A percentile compares a stretch with the other conserved stretches of the same genome.
phyloP scores from a whole-genome alignment of 306 rosid species.

The Crataegus laevigata region DNA sequence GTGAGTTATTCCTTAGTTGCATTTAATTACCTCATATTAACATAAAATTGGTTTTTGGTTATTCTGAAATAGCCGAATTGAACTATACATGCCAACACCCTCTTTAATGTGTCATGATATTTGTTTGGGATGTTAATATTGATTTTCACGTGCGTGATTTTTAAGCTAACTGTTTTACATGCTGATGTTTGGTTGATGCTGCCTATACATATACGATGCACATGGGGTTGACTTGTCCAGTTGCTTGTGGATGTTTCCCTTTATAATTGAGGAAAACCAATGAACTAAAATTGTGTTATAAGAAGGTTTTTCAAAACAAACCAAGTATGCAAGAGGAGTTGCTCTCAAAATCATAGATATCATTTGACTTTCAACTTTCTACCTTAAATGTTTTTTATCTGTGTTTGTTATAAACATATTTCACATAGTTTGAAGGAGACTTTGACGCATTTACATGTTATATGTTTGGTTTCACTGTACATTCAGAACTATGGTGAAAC shows the following conservation, averaged over 20 bases:
- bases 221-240: background rate
- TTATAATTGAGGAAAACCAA: background rate
- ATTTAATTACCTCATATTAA: background rate
- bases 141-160: background rate
- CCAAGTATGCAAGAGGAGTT: background rate
- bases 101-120: background rate
- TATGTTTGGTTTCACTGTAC: background rate
- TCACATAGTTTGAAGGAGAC: background rate
- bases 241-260: background rate
- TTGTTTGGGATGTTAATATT: background rate
- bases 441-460: background rate
- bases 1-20: conserved; percentile 18
- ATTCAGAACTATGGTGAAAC: background rate
- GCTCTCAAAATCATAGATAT: background rate
- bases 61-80: background rate
- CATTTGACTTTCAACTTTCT: background rate
- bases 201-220: background rate
- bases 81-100: background rate
- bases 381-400: background rate
- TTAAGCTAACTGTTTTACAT: background rate
- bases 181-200: background rate
- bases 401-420: background rate
- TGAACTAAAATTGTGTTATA: background rate
- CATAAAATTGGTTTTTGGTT: background rate
- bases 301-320: background rate